These are phyloP conservation scores for Apophysomyces trapeziformis DNA, from an alignment of 371 early-diverging fungal genomes.

Conservation along the genomic window DNA sequence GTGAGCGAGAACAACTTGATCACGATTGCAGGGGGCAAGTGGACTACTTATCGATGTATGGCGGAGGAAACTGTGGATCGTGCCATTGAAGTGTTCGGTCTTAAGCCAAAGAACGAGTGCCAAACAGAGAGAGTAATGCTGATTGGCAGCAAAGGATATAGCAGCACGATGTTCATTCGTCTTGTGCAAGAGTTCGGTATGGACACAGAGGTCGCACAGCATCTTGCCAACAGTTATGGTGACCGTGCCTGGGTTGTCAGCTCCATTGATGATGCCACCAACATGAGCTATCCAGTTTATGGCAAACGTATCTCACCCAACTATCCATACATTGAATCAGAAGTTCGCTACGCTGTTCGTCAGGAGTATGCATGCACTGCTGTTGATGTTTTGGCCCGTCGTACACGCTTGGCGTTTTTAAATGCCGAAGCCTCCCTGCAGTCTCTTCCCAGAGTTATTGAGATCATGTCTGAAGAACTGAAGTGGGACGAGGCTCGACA, in stretches of 20 bases:
- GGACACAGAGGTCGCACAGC: constrained; percentile 93
- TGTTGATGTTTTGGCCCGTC: constrained; percentile 94
- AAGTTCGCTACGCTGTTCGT: constrained; percentile 92
- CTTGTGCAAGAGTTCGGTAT: constrained; percentile 93
- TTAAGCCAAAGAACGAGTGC: constrained; percentile 62
- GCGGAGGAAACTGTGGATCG: constrained; percentile 96
- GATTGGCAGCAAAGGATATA: constrained; percentile 92
- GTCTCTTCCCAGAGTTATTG: constrained; percentile 85
- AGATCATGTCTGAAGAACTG: constrained; percentile 92
- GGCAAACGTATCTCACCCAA: constrained; percentile 81
- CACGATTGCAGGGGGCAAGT: constrained; percentile 99
- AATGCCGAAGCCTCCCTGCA: constrained; percentile 93
- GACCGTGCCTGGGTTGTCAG: constrained; percentile 95
- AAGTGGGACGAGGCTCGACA: constrained; percentile 77
- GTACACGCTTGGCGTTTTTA: constrained; percentile 94
- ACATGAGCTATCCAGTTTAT: constrained; percentile 77
- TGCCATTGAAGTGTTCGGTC: constrained; percentile 78
- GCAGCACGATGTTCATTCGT: constrained; percentile 86
- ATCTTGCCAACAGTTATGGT: constrained; percentile 94
- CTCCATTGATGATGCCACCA: constrained; percentile 75
- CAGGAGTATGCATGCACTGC: constrained; percentile 95
- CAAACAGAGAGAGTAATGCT: constrained; percentile 79
- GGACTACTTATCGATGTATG: constrained; percentile 99
- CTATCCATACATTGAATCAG: constrained; percentile 96
- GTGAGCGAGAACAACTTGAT: constrained; percentile 85